Evolutionary conservation across 2,329 filamentous ascomycete genomes (phyloP), one percentile per base, ranked within the genome.

Genomic region (Akanthomyces uredinophilus): DNA sequence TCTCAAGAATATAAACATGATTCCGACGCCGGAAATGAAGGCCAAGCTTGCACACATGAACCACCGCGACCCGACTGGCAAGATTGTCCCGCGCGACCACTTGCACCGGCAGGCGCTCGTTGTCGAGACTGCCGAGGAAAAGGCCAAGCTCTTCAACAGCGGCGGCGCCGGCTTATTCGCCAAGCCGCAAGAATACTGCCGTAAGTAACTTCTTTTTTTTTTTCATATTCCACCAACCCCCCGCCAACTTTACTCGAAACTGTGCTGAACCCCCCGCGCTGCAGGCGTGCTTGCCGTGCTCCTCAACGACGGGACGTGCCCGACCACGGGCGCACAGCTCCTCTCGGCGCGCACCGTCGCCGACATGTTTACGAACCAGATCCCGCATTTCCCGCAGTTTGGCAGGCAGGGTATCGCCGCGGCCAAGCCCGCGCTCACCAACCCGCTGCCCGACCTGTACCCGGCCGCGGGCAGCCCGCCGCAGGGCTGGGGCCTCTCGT

Each of bases 311-410:
- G 88, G 88, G 51, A 82, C 75, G 0, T 85, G 81, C 39, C 83
- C 87, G 0, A 77, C 67, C 0, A 89, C 85, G 0, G 80, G 81
- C 1, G 70, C 71, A 0, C 75, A 77, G 57, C 80, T 91, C 37
- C 76, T 91, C 7, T 74, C 77, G 22, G 76, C 79, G 18, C 75
- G 79, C 35, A 88, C 86, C 0, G 81, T 91, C 0, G 78, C 86
- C 14, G 72, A 81, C 37, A 87, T 90, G 83, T 89, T 86, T 70
- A 76, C 75, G 62, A 89, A 90, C 69, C 86, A 87, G 65, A 81
- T 88, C 56, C 78, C 82, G 0, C 64, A 80, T 1, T 78, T 82
- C 53, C 83, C 84, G 0, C 68, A 86, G 64, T 85, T 83, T 61
- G 77, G 77, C 1, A 75, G 81, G 1, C 73, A 77, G 63, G 29